Conservation (phyloP, 2,329 filamentous ascomycete genomes). For the Beauveria brongniartii region DNA sequence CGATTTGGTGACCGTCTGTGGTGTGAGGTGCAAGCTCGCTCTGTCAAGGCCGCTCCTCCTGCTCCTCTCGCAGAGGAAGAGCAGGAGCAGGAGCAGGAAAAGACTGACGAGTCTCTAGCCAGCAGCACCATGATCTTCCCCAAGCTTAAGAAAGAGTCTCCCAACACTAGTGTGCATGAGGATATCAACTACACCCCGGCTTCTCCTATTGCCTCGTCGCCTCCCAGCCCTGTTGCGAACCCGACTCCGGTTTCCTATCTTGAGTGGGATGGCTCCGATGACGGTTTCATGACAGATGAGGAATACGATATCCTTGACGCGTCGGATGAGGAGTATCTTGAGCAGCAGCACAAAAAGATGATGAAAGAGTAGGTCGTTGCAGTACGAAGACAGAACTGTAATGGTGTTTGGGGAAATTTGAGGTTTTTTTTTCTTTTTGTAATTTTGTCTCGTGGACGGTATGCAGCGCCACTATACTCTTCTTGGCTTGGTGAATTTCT, state of each 20-base stretch:
- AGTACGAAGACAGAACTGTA: not conserved
- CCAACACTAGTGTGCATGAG: constrained; percentile 69
- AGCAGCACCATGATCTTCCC: constrained; percentile 88
- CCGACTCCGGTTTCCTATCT: constrained; percentile 34
- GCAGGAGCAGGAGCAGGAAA: constrained; percentile 22
- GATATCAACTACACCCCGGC: constrained; percentile 31
- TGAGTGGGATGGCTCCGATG: constrained; percentile 53
- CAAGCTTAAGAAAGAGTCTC: constrained; percentile 89
- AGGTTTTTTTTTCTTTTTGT: not conserved
- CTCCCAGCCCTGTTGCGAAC: constrained; percentile 29
- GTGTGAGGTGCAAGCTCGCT: constrained; percentile 76
- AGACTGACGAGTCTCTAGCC: constrained; percentile 13
- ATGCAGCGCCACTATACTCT: constrained; percentile 2
- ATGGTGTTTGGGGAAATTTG: not conserved
- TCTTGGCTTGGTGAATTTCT: not conserved
- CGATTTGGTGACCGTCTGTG: constrained; percentile 91
- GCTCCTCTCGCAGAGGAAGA: constrained; percentile 18
- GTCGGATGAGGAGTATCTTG: constrained; percentile 75
- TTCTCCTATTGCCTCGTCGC: constrained; percentile 33
- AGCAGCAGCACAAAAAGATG: constrained; percentile 41
- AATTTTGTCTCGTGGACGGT: not conserved
- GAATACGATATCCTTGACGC: constrained; percentile 97
- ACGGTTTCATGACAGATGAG: constrained; percentile 89
- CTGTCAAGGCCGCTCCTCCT: constrained; percentile 26
- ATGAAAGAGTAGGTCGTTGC: constrained; percentile 26